Conservation (phyloP, 225 moss, liverwort and hornwort species). For the Straminergon stramineum region DNA sequence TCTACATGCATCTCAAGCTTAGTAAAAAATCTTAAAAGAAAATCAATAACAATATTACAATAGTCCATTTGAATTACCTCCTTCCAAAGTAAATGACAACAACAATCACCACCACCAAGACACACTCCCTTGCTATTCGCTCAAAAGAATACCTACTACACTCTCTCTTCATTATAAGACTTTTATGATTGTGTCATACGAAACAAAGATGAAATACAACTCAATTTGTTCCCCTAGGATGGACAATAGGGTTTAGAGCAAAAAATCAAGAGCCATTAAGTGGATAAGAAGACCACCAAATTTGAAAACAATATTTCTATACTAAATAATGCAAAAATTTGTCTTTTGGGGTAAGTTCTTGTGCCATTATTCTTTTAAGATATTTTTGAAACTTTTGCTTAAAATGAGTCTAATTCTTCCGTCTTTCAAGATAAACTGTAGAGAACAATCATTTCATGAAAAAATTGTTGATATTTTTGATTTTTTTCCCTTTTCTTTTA, state of each 20-base stretch:
- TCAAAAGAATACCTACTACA: background rate
- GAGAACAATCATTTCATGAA: background rate
- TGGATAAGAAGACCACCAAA: background rate
- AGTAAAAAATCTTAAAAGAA: too few relatives aligned
- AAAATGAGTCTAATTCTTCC: background rate
- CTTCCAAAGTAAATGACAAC: background rate
- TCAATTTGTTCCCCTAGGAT: rapidly evolving
- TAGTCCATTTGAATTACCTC: background rate
- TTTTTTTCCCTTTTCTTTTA: rapidly evolving
- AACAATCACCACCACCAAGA: background rate
- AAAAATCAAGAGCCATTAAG: background rate
- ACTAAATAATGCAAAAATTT: rapidly evolving
- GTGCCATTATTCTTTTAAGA: background rate
- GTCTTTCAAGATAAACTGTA: rapidly evolving
- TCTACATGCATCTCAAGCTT: too few relatives aligned
- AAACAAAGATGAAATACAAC: background rate
- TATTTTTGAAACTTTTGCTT: background rate
- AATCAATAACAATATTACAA: too few relatives aligned
- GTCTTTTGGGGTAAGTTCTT: background rate
- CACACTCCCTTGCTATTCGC: background rate
- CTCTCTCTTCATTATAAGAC: too few relatives aligned
- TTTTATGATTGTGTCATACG: background rate
- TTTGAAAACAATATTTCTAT: background rate
- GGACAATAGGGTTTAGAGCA: rapidly evolving
- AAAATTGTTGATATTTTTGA: background rate